These are phyloP conservation scores for Kwoniella dendrophila DNA, from an alignment of 768 basidiomycete genomes.

Conservation along the genomic window DNA sequence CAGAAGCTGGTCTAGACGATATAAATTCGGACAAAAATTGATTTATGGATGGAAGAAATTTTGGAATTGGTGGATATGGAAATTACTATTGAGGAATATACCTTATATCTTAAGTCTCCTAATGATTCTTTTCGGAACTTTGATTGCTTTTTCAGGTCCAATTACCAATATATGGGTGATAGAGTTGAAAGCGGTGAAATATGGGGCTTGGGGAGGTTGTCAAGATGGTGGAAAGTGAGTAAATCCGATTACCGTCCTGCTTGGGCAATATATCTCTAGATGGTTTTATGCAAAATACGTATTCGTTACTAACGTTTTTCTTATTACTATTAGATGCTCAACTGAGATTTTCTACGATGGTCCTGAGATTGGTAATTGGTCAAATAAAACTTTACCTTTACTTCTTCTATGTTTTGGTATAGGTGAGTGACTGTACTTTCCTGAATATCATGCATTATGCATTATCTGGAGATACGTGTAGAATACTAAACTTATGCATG, in stretches of 20 bases:
- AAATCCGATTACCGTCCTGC: too few species aligned
- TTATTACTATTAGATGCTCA: conserved; percentile 4
- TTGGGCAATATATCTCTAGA: too few species aligned
- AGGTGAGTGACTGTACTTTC: conserved; percentile 9
- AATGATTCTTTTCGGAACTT: neutral
- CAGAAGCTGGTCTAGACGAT: neutral
- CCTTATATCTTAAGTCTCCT: conserved; percentile 9
- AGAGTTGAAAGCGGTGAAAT: neutral
- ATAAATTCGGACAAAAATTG: neutral
- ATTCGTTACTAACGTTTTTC: neutral
- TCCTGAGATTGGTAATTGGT: conserved; percentile 1
- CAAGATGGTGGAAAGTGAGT: conserved; percentile 10
- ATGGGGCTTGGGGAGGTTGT: conserved; percentile 22
- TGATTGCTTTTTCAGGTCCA: conserved; percentile 14
- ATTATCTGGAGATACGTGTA: neutral
- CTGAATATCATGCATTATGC: neutral
- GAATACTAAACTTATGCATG: neutral
- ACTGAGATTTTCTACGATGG: conserved; percentile 12
- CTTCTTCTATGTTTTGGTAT: conserved; percentile 11
- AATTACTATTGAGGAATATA: neutral
- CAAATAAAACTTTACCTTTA: neutral
- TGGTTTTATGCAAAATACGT: neutral
- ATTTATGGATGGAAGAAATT: neutral
- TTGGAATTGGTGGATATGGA: conserved; percentile 2
- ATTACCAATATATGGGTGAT: conserved; percentile 10